phyloP scores from a whole-genome alignment of 148 eudicot genomes.

The Oxyria digyna region DNA sequence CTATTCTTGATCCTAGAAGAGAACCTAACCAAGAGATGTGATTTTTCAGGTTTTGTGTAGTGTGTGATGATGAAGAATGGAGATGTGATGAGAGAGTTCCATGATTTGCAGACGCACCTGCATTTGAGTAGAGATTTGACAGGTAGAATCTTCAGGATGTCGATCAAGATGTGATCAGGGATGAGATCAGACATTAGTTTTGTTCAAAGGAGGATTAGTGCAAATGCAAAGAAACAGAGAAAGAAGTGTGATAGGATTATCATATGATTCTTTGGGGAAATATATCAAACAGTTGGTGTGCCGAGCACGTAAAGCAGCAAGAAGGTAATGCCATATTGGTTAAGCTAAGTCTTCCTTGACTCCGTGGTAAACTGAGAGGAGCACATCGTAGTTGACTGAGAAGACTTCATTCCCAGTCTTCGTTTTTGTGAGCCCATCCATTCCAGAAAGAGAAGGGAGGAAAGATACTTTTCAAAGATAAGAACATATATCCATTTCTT shows the following conservation, averaged over 20 bases:
- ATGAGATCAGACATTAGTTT: background rate
- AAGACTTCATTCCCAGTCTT: too few species aligned
- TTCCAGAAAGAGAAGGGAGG: background rate
- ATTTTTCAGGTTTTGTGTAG: background rate
- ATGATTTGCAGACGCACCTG: conserved; percentile 1
- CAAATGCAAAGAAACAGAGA: background rate
- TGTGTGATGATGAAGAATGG: background rate
- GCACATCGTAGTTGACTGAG: background rate
- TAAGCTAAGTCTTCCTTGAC: background rate
- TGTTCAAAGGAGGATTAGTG: too few species aligned
- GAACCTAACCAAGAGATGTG: background rate
- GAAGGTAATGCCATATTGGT: background rate
- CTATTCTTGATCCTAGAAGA: background rate
- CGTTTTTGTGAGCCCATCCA: background rate
- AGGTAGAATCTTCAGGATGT: background rate
- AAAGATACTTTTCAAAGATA: too few species aligned
- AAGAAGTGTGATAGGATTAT: background rate
- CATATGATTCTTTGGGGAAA: background rate
- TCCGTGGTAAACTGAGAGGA: background rate
- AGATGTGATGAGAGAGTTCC: background rate
- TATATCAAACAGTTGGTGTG: background rate
- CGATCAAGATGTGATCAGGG: background rate
- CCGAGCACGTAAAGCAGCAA: background rate
- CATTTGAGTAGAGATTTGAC: background rate
- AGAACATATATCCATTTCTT: too few species aligned